Conservation (phyloP, 148 eudicot genomes). For the Linanthus parryae region DNA sequence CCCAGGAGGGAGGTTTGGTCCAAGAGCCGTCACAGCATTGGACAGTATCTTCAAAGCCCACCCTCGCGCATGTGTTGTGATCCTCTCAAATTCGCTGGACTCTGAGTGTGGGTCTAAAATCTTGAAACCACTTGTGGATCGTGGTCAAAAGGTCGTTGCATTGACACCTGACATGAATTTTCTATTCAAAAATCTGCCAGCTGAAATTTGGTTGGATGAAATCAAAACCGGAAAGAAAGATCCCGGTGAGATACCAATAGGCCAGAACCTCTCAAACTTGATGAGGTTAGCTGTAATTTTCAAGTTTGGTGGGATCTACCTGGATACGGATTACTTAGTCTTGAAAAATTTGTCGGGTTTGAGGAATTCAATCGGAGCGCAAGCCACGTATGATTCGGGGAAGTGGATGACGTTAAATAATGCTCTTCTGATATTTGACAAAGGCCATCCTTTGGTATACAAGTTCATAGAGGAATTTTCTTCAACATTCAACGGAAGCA, state of each 20-base stretch:
- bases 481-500: slow-evolving; percentile 40
- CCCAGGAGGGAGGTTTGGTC: slow-evolving; percentile 24
- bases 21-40: slow-evolving; percentile 34
- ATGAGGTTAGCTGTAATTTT: slow-evolving; percentile 44
- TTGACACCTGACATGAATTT: slow-evolving; percentile 32
- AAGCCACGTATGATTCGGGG: slow-evolving; percentile 20
- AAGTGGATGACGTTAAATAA: slow-evolving; percentile 52
- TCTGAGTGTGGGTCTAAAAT: slow-evolving; percentile 30
- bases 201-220: slow-evolving; percentile 38
- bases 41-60: slow-evolving; percentile 50
- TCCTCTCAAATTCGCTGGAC: slow-evolving; percentile 50
- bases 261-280: slow-evolving; percentile 63
- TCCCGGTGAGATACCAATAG: slow-evolving; percentile 51
- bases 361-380: slow-evolving; percentile 60
- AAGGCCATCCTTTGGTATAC: slow-evolving; percentile 40
- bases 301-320: slow-evolving; percentile 61
- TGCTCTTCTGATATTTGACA: slow-evolving; percentile 60
- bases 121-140: slow-evolving; percentile 26
- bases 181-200: slow-evolving; percentile 45
- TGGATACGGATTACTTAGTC: slow-evolving; percentile 55
- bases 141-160: slow-evolving; percentile 25
- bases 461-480: slow-evolving; percentile 58
- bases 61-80: slow-evolving; percentile 42
- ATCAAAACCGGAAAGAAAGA: slow-evolving; percentile 36
- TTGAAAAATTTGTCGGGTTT: slow-evolving; percentile 37